Conservation (phyloP, 805 yeast genomes). For the Suhomyces prunicola region DNA sequence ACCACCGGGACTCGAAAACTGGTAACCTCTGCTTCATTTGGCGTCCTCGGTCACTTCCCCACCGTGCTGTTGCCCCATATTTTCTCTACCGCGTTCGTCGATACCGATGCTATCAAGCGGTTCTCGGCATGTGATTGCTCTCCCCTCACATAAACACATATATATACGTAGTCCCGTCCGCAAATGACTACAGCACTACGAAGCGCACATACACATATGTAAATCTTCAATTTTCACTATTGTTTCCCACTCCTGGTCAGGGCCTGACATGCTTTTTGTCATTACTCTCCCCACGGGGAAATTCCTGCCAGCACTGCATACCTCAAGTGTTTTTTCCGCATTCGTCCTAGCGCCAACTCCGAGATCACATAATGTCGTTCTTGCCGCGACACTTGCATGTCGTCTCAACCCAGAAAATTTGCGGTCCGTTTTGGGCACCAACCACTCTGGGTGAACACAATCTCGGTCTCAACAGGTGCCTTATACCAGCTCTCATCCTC, state of each 20-base stretch:
- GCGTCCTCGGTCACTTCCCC: not conserved
- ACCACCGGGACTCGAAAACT: not conserved
- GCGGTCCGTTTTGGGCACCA: not conserved
- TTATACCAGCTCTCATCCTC: not conserved
- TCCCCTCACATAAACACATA: not conserved
- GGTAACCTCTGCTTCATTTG: not conserved
- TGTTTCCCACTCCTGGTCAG: not conserved
- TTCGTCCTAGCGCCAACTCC: not conserved
- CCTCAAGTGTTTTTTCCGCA: not conserved
- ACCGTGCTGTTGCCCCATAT: not conserved
- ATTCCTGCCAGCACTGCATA: not conserved
- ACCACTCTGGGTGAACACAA: not conserved
- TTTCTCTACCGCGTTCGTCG: not conserved
- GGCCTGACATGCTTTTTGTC: not conserved
- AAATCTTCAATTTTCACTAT: too few relatives aligned
- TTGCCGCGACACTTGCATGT: not conserved
- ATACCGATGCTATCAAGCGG: not conserved
- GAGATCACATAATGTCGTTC: not conserved
- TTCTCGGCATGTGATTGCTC: not conserved
- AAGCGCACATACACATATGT: too few relatives aligned
- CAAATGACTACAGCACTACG: too few relatives aligned
- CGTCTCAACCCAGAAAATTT: slow-evolving; percentile 3
- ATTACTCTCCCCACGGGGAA: not conserved
- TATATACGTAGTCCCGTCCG: too few relatives aligned
- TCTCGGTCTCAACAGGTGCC: not conserved